These are phyloP conservation scores for Sporothrix phasma DNA, from an alignment of 2,329 filamentous ascomycete genomes.

Conservation along the genomic window DNA sequence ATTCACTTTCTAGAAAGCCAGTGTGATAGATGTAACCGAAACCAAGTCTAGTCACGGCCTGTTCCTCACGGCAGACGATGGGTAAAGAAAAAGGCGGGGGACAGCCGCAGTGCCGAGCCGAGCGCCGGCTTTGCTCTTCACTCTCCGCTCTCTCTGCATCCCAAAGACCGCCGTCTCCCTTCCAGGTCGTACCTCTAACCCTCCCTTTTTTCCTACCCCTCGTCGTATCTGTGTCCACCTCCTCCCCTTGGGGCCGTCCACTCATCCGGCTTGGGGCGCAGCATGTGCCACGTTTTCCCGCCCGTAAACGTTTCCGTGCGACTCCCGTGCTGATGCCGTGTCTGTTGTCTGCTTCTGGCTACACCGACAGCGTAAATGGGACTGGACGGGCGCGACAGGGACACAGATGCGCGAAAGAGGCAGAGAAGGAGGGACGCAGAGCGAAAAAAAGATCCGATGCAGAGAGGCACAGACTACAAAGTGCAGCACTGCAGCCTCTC, in stretches of 20 bases:
- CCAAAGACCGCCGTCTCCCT: background rate
- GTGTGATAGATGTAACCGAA: background rate
- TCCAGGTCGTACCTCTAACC: background rate
- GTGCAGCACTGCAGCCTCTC: background rate
- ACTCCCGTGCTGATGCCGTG: background rate
- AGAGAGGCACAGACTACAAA: background rate
- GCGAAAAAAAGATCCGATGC: background rate
- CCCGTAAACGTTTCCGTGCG: background rate
- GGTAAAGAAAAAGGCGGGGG: background rate
- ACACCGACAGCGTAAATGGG: background rate
- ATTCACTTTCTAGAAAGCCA: too few species aligned
- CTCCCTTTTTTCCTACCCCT: background rate
- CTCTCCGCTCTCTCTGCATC: background rate
- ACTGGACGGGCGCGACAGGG: background rate
- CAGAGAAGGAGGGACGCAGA: background rate
- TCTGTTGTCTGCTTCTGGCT: background rate
- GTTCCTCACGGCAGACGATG: background rate
- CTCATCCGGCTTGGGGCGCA: conserved; percentile 9
- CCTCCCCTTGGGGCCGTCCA: background rate
- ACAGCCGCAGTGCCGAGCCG: background rate
- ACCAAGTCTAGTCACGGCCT: background rate
- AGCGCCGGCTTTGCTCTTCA: background rate
- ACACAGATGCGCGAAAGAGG: background rate
- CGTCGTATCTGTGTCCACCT: background rate
- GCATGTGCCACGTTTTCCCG: background rate